Evolutionary conservation across 148 eudicot species (phyloP), one percentile per base, ranked within the genome.

Genomic region (Fallopia convolvulus): DNA sequence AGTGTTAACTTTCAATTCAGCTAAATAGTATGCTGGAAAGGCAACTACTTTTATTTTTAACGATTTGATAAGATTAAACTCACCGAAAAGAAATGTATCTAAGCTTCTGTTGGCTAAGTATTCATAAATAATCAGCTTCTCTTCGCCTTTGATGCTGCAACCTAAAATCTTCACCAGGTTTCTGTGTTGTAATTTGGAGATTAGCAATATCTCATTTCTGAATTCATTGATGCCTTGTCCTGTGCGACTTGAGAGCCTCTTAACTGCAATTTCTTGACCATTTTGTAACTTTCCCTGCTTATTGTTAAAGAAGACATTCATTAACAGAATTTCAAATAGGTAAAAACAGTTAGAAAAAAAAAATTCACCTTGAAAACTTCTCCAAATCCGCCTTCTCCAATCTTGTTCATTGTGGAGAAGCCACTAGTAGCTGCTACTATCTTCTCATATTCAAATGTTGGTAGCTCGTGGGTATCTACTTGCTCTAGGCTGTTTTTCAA

Each of bases 141-240:
- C 84, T 3, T 79, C 65, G 21, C 53, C 72, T 56, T 58, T 58
- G 5, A 70, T 11, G 49, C 83, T 81, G 68, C 79, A 82, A 56
- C 84, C 87, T 5, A 81, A 13, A n/a, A 82, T 72, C 40, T 41
- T 74, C 2, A 81, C 87, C 10, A 81, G 66, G 53, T 84, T 84
- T 33, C 48, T 77, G 71, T 84, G 84, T 55, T 84, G 82, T 23
- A 84, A 78, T 49, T 82, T 81, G 41, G 87, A 80, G 3, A 84
- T 53, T 1, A 82, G 41, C 55, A 20, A 20, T 13, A 63, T 80
- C 71, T 83, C 83, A 6, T 49, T 79, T 65, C 44, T 78, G 44
- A 84, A 84, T 72, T 84, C 83, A n/a, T 40, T 7, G 0, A 33
- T 9, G 6, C 82, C 82, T 56, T 81, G 84, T 5, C 76, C 70